Evolutionary conservation across 2,329 filamentous ascomycete genomes (phyloP), one percentile per base, ranked within the genome.

Genomic region (Aspergillus ustus): DNA sequence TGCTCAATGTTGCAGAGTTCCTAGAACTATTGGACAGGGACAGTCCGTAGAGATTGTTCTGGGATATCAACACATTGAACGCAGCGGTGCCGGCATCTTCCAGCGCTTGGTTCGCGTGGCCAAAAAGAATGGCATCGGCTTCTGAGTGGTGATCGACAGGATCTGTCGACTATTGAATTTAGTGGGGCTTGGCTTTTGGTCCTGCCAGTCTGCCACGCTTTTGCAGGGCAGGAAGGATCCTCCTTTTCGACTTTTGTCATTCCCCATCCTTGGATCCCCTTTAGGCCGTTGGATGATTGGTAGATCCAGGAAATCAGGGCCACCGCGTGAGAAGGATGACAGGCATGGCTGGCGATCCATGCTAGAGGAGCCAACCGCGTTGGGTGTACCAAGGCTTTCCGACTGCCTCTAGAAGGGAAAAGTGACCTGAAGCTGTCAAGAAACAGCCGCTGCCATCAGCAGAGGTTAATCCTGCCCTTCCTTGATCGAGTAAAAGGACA

Each of bases 101-200:
- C 31, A 44, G 55, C 48, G 55, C 46, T 55, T 52, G n/a, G 31
- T 57, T 57, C 48, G 48, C 43, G 40, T 20, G 37, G 22, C 22
- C 48, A 37, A 57, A 59, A 62, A 63, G 54, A 53, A 60, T 48
- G 55, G 50, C 53, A 62, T 67, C 64, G 63, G 70, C 73, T 73
- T 71, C 72, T 64, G 59, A 69, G 63, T 61, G 48, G 45, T 69
- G 74, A 76, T 75, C 73, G 73, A 74, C 73, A 62, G 67, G 73
- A 76, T 76, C 73, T 70, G 71, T 71, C 61, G 66, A 76, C 74
- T 76, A 76, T 76, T 76, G 74, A 70, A 71, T 68, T 75, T 74
- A 72, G 73, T 69, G 65, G 63, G 64, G 54, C 70, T 73, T 74
- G 73, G 72, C 73, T 65, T 60, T 45, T 57, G 59, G 54, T 64